A percentile compares a stretch with the other conserved stretches of the same genome.
Evolutionary conservation across 495 filamentous ascomycete genomes (phyloP).

Genomic region (Penicillium daleae): DNA sequence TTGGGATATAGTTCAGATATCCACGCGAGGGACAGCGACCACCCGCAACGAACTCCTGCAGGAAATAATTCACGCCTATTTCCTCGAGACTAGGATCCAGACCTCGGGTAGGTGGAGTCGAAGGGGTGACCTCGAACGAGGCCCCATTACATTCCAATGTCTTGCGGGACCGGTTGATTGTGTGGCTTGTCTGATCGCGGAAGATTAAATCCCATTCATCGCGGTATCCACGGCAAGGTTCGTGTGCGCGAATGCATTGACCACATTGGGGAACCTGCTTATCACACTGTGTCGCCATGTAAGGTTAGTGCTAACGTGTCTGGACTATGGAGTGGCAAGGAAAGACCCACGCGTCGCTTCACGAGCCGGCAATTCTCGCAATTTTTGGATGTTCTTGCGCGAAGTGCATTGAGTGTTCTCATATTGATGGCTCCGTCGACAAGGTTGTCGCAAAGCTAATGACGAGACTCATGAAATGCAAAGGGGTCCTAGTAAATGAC

Average conservation of each 20-base stretch:
- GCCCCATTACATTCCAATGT: constrained; percentile 4
- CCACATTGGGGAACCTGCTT: constrained; percentile 33
- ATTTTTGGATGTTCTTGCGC: constrained; percentile 7
- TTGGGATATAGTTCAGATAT: constrained; percentile 37
- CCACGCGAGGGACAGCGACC: constrained; percentile 31
- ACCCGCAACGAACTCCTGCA: constrained; percentile 34
- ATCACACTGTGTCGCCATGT: constrained; percentile 29
- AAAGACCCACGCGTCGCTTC: constrained; percentile 11
- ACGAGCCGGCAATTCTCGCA: constrained; percentile 14
- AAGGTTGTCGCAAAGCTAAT: neutral
- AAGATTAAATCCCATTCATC: constrained; percentile 49
- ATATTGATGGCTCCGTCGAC: neutral
- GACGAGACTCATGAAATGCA: neutral
- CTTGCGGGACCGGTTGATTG: constrained; percentile 29
- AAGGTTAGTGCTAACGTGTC: neutral
- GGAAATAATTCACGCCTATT: constrained; percentile 41
- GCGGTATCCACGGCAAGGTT: constrained; percentile 35
- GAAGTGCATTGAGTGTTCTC: neutral
- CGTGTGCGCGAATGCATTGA: constrained; percentile 31
- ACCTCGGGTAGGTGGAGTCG: constrained; percentile 10
- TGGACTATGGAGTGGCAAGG: neutral
- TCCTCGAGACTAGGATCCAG: constrained; percentile 26
- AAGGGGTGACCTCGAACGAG: neutral
- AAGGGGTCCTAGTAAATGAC: neutral
- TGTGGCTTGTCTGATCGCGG: constrained; percentile 41